phyloP scores from a whole-genome alignment of 106 monocot genomes.

The Apostasia shenzhenica region DNA sequence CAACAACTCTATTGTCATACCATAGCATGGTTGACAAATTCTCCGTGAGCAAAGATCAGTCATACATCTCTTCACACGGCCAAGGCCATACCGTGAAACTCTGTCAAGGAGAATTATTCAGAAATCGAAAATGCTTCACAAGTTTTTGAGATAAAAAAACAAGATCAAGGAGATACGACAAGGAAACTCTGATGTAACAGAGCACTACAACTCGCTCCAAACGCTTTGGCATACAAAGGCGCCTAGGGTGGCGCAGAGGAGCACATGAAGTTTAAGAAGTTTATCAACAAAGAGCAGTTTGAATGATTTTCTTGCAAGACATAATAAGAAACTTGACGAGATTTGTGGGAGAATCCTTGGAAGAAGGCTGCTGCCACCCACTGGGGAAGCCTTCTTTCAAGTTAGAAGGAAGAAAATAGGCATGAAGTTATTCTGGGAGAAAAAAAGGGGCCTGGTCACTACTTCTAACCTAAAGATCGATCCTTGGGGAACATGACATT shows the following conservation, averaged over 20 bases:
- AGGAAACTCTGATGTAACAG: not conserved
- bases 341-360: too few relatives aligned
- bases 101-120: constrained; percentile 1
- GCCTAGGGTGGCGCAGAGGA: not conserved
- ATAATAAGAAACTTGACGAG: too few relatives aligned
- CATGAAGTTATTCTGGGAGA: not conserved
- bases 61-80: not conserved
- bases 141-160: not conserved
- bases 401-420: not conserved
- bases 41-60: not conserved
- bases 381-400: not conserved
- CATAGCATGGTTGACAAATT: not conserved
- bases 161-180: not conserved
- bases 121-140: not conserved
- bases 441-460: not conserved
- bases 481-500: not conserved
- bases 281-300: not conserved
- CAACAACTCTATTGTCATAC: not conserved
- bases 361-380: not conserved
- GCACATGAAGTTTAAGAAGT: not conserved
- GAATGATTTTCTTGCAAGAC: too few relatives aligned
- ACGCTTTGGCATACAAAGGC: not conserved
- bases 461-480: not conserved
- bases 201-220: not conserved
- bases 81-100: not conserved